A percentile compares a stretch with the other conserved stretches of the same genome.
These are phyloP conservation scores for Aspergillus bridgeri DNA, from an alignment of 495 filamentous ascomycete species.

Conservation along the genomic window DNA sequence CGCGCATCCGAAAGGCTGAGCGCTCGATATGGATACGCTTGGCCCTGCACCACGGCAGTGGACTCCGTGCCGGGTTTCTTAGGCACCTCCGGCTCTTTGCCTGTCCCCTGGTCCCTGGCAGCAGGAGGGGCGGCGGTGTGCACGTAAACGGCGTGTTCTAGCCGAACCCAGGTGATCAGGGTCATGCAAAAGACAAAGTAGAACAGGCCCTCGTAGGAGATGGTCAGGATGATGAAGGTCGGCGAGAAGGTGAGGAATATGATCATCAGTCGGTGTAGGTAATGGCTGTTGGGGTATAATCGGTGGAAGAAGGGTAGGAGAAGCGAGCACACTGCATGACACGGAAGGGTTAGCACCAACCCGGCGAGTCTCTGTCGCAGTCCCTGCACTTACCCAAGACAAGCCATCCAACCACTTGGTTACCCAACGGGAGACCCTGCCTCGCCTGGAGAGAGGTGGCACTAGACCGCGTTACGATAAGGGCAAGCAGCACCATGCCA, in stretches of 20 bases:
- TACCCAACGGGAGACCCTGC: conserved; percentile 81
- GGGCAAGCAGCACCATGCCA: conserved; percentile 79
- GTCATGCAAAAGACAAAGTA: conserved; percentile 85
- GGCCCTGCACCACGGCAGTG: conserved; percentile 29
- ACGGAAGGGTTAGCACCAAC: not conserved
- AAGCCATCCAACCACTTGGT: conserved; percentile 82
- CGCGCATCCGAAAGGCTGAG: conserved; percentile 79
- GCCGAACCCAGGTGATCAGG: conserved; percentile 82
- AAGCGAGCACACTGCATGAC: conserved; percentile 62
- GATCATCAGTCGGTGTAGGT: conserved; percentile 83
- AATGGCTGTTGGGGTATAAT: conserved; percentile 78
- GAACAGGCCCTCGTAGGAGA: conserved; percentile 97
- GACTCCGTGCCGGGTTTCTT: conserved; percentile 30
- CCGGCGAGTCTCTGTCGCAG: not conserved
- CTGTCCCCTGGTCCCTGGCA: conserved; percentile 14
- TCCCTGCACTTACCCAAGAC: conserved; percentile 61
- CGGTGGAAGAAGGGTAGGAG: conserved; percentile 77
- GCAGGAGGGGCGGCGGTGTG: conserved; percentile 38
- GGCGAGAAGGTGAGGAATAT: conserved; percentile 93
- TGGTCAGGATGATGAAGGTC: conserved; percentile 92
- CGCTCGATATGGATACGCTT: conserved; percentile 58
- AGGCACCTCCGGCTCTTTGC: conserved; percentile 12
- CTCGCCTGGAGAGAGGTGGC: conserved; percentile 79
- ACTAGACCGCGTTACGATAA: conserved; percentile 82
- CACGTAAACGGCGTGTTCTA: conserved; percentile 77